Percentiles rank a stretch among this genome's conserved stretches.
These are phyloP conservation scores for Quillaja saponaria DNA, from an alignment of 306 rosid species.

Conservation along the genomic window DNA sequence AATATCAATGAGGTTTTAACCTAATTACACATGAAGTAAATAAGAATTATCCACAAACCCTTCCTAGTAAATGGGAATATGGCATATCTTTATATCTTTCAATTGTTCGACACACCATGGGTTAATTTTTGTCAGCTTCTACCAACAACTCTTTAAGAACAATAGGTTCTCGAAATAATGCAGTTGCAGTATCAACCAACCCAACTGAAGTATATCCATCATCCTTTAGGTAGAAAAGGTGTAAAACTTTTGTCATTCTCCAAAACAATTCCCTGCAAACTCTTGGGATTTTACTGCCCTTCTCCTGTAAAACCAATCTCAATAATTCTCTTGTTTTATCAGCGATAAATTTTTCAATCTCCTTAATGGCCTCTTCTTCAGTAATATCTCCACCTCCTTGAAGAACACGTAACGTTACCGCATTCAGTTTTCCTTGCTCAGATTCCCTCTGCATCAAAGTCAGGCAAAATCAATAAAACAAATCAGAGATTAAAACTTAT, in stretches of 20 bases:
- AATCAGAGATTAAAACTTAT: background rate
- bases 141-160: no score
- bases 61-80: no score
- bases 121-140: no score
- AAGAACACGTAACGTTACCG: conserved; percentile 42
- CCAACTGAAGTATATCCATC: conserved; percentile 74
- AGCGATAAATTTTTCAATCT: conserved; percentile 38
- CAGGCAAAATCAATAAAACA: conserved; percentile 7
- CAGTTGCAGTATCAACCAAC: conserved; percentile 52
- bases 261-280: conserved; percentile 84
- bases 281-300: conserved; percentile 65
- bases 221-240: conserved; percentile 66
- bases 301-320: conserved; percentile 59
- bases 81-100: no score
- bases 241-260: conserved; percentile 63
- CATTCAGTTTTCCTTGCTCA: conserved; percentile 75
- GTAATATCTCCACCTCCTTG: conserved; percentile 37
- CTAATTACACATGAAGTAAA: no score
- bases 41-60: no score
- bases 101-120: no score
- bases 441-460: conserved; percentile 66
- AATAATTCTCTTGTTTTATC: conserved; percentile 60
- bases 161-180: conserved; percentile 55
- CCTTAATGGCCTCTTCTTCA: conserved; percentile 46
- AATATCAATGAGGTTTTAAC: no score